Base-by-base conservation (phyloP, 139 green algal species). In the Eudorina sp. region DNA sequence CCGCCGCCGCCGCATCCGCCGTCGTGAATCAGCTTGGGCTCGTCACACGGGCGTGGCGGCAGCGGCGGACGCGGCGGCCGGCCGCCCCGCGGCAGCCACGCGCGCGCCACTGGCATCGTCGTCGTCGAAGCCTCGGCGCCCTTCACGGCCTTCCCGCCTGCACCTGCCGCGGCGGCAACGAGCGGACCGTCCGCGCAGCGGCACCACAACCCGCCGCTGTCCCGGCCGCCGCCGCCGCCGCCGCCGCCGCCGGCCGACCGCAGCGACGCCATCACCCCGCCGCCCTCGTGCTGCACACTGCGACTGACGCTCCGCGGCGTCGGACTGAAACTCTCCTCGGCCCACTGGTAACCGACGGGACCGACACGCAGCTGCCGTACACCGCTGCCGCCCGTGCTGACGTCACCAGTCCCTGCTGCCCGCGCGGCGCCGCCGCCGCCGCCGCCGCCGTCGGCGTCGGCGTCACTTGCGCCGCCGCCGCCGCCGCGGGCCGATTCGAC, bases 291-390 rank as follows among this genome's bases (percentile, higher is more conserved):
- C 51, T 18, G 16, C 16, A 46, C 27, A 31, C 2, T 68, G 43
- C 45, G 8, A 16, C 5, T 13, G 25, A 72, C 18, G 58, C 78
- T 85, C 36, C 78, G 45, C 55, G 78, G 78, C 25, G 78, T 85
- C 36, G 78, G 78, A 38, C 55, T 75, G 78, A 75, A 85, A 55
- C 78, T 85, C 78, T 85, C 78, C 78, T 74, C 55, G 2, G 53
- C 77, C 77, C 77, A 84, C 53, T 84, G 23, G 51, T 74, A 85
- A 9, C 36, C 53, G 1, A 29, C 4, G 11, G 78, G 78, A 16
- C 78, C 78, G 38, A 85, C 25, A n/a, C 78, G 78, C 58, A 85
- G n/a, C 58, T 55, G 78, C 29, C 40, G 55, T 25, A 53, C 38
- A 16, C 51, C 55, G 27, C 77, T 19, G 34, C 53, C n/a, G n/a